Conservation (phyloP, 2,329 filamentous ascomycete species). For the Teratosphaeriaceae sp. region DNA sequence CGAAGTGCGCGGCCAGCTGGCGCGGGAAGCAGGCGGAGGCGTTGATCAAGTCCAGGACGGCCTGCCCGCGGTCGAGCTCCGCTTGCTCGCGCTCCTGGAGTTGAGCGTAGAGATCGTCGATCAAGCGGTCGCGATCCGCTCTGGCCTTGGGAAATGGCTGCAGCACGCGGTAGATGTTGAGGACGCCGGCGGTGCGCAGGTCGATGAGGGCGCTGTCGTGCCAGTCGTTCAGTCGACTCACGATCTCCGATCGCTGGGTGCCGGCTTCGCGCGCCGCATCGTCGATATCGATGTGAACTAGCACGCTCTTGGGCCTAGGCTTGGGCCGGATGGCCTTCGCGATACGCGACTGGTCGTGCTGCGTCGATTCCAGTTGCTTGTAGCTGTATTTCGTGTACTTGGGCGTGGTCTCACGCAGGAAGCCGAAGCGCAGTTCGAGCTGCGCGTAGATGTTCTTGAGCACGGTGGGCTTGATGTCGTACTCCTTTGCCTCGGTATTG, state of each 20-base stretch:
- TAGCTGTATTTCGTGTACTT: slow-evolving; percentile 54
- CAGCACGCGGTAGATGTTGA: slow-evolving; percentile 49
- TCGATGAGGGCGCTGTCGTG: slow-evolving; percentile 45
- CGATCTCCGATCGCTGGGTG: slow-evolving; percentile 41
- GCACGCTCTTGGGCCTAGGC: slow-evolving; percentile 38
- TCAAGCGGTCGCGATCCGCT: slow-evolving; percentile 39
- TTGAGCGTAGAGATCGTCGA: slow-evolving; percentile 43
- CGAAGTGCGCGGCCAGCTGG: slow-evolving; percentile 51
- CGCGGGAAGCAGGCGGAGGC: slow-evolving; percentile 46
- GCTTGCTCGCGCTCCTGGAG: slow-evolving; percentile 49
- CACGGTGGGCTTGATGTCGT: slow-evolving; percentile 47
- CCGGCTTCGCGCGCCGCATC: slow-evolving; percentile 22
- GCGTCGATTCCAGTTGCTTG: slow-evolving; percentile 21
- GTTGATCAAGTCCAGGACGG: slow-evolving; percentile 50
- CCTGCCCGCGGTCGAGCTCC: slow-evolving; percentile 44
- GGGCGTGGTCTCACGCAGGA: slow-evolving; percentile 51
- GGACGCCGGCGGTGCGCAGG: slow-evolving; percentile 47
- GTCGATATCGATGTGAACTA: slow-evolving; percentile 46
- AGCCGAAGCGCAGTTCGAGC: slow-evolving; percentile 52
- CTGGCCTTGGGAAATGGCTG: slow-evolving; percentile 39
- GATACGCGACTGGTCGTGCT: slow-evolving; percentile 27
- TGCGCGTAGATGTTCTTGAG: slow-evolving; percentile 52
- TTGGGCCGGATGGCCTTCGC: slow-evolving; percentile 42
- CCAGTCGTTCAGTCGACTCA: slow-evolving; percentile 51
- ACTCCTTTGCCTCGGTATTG: slow-evolving; percentile 40